These are phyloP conservation scores for Penicillium corylophilum DNA, from an alignment of 2,329 filamentous ascomycete genomes.

Conservation along the genomic window DNA sequence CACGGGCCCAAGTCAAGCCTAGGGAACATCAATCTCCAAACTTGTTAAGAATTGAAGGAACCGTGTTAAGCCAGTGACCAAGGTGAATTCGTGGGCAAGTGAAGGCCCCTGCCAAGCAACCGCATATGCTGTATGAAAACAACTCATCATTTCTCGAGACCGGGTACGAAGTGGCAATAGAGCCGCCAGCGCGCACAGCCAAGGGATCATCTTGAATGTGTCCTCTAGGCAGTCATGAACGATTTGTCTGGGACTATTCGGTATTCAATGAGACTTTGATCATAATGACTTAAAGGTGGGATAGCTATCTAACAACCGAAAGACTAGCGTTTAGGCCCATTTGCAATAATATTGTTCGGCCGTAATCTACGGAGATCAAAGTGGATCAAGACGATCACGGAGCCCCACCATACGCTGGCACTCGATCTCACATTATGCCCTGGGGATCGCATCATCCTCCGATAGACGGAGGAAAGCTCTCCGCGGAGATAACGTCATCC, in stretches of 20 bases:
- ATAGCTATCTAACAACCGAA: no score
- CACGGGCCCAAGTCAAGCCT: neutral
- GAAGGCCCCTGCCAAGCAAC: neutral
- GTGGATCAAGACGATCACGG: neutral
- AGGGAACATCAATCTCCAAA: neutral
- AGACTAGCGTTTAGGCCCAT: no score
- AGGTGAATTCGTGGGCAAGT: neutral
- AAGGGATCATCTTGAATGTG: no score
- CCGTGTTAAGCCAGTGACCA: neutral
- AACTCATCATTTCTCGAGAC: neutral
- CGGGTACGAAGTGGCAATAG: neutral
- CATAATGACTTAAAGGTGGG: no score
- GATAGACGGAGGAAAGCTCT: neutral
- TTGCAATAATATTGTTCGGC: no score
- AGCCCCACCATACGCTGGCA: neutral
- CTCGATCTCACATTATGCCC: neutral
- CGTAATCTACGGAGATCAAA: neutral
- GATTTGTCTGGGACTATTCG: no score
- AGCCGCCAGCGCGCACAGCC: neutral
- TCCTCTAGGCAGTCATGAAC: no score
- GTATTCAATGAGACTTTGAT: no score
- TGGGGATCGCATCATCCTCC: neutral
- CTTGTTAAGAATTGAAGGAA: neutral
- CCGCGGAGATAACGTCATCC: conserved; percentile 8
- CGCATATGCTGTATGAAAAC: neutral